Evolutionary conservation across 805 yeast species (phyloP).

Genomic region (Saccharomycopsis selenospora): DNA sequence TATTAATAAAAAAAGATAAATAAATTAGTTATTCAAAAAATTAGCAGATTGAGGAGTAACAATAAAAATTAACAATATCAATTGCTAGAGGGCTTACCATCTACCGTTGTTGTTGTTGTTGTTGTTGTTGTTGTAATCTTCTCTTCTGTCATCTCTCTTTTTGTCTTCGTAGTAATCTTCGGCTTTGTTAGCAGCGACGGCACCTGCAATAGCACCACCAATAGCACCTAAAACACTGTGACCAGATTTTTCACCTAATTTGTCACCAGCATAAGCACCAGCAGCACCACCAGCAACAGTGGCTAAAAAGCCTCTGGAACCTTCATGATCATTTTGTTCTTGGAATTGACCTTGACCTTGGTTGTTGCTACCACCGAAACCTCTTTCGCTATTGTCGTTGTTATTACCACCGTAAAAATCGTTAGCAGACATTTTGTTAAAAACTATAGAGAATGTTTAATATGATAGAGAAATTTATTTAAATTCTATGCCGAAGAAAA

Average conservation of each 20-base stretch:
- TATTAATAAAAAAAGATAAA: too few relatives aligned
- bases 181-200: slow-evolving; percentile 44
- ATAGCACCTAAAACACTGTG: slow-evolving; percentile 40
- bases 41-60: too few relatives aligned
- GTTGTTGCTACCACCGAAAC: slow-evolving; percentile 4
- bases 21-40: too few relatives aligned
- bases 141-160: slow-evolving; percentile 19
- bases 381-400: slow-evolving; percentile 26
- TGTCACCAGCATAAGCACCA: slow-evolving; percentile 47
- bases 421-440: slow-evolving; percentile 45
- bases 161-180: slow-evolving; percentile 34
- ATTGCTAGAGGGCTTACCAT: too few relatives aligned
- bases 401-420: slow-evolving; percentile 44
- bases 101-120: slow-evolving; percentile 6
- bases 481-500: slow-evolving; percentile 2
- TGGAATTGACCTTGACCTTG: slow-evolving; percentile 10
- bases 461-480: background rate
- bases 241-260: slow-evolving; percentile 29
- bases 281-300: slow-evolving; percentile 45
- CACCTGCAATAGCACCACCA: slow-evolving; percentile 51
- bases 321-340: slow-evolving; percentile 24
- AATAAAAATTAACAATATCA: too few relatives aligned
- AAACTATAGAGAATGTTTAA: background rate
- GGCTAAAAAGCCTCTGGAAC: slow-evolving; percentile 37
- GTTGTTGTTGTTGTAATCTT: slow-evolving; percentile 17